These are phyloP conservation scores for Apocynum venetum DNA, from an alignment of 257 asterid genomes.

Conservation along the genomic window DNA sequence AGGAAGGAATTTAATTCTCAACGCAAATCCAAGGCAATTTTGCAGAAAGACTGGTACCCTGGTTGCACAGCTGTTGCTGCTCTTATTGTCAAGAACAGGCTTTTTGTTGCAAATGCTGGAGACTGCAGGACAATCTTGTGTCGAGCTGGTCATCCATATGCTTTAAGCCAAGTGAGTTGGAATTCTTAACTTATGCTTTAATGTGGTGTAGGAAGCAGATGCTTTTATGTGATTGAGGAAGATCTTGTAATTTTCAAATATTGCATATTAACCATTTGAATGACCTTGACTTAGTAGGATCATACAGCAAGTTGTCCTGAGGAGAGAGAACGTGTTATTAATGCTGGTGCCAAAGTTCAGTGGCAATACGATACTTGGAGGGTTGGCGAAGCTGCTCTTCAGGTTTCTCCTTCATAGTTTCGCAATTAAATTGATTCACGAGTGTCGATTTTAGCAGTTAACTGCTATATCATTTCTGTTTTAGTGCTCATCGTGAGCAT, in stretches of 20 bases:
- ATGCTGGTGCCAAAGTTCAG: conserved; percentile 73
- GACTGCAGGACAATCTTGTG: conserved; percentile 86
- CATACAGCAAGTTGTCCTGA: conserved; percentile 81
- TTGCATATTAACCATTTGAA: conserved; percentile 18
- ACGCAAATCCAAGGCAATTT: conserved; percentile 49
- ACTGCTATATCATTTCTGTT: not conserved
- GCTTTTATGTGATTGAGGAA: not conserved
- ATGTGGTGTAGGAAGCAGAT: not conserved
- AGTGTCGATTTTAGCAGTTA: not conserved
- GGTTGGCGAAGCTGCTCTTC: conserved; percentile 89
- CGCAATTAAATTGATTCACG: not conserved
- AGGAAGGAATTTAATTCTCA: conserved; percentile 55
- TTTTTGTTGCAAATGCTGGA: conserved; percentile 95
- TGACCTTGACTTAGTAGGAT: conserved; percentile 61
- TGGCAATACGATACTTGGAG: conserved; percentile 97
- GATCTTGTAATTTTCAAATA: not conserved
- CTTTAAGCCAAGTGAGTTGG: conserved; percentile 80
- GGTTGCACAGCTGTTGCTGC: conserved; percentile 92
- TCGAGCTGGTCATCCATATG: conserved; percentile 62
- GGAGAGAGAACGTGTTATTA: conserved; percentile 79
- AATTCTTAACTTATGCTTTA: not conserved
- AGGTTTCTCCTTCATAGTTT: conserved; percentile 42
- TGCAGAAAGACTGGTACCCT: conserved; percentile 78
- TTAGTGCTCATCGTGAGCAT: not conserved
- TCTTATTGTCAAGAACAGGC: conserved; percentile 58